phyloP scores from a whole-genome alignment of 2,329 filamentous ascomycete species.

The Talaromyces sp. region DNA sequence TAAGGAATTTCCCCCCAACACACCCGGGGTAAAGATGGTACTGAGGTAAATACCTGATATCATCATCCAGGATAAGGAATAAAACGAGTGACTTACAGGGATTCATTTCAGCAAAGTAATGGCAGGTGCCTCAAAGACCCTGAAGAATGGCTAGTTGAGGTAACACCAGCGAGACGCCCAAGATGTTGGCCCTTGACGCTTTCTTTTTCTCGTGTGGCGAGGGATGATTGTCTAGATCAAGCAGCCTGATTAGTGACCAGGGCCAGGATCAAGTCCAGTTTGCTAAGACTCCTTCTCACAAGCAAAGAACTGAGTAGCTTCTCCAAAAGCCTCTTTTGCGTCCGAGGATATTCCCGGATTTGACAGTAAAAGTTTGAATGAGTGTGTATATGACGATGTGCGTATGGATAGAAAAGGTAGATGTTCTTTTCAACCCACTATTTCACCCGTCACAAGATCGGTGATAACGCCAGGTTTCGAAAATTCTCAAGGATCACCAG shows the following conservation, averaged over 20 bases:
- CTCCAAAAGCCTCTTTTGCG: background rate
- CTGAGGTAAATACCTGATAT: slow-evolving; percentile 7
- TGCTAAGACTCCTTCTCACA: background rate
- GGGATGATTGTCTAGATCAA: slow-evolving; percentile 15
- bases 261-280: background rate
- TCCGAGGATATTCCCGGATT: background rate
- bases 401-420: background rate
- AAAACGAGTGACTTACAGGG: slow-evolving; percentile 20
- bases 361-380: background rate
- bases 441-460: background rate
- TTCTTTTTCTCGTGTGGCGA: slow-evolving; percentile 12
- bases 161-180: slow-evolving; percentile 28
- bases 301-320: background rate
- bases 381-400: background rate
- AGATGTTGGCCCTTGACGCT: slow-evolving; percentile 19
- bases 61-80: slow-evolving; percentile 2
- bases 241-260: slow-evolving; percentile 18
- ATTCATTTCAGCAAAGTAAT: slow-evolving; percentile 29
- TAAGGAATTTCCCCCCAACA: background rate
- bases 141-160: slow-evolving; percentile 23
- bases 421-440: background rate
- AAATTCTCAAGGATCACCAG: background rate
- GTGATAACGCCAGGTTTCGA: background rate
- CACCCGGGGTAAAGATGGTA: too few relatives aligned
- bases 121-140: slow-evolving; percentile 26